Percentiles rank a stretch among this genome's conserved stretches.
phyloP scores from a whole-genome alignment of 2,329 filamentous ascomycete genomes.

The Onygena corvina region DNA sequence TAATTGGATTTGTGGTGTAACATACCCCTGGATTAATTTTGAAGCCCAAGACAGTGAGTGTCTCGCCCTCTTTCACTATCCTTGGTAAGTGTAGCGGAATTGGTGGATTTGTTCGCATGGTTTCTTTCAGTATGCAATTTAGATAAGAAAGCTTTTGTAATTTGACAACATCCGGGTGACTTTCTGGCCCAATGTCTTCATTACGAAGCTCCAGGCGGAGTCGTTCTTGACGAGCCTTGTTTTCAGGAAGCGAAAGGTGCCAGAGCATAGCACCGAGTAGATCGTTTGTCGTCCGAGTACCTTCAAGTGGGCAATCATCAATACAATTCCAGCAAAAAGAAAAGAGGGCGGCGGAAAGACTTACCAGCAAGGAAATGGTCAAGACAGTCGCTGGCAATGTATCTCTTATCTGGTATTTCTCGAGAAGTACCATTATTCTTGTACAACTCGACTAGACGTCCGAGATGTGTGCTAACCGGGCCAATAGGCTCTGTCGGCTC shows the following conservation, averaged over 20 bases:
- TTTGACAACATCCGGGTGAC: constrained; percentile 5
- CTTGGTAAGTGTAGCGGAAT: constrained; percentile 32
- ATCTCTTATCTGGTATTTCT: constrained; percentile 12
- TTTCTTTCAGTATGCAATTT: constrained; percentile 34
- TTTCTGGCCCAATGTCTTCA: constrained; percentile 3
- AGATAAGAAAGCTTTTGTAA: constrained; percentile 21
- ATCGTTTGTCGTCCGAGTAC: constrained; percentile 12
- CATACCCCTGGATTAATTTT: constrained; percentile 15
- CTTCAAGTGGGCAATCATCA: constrained; percentile 6
- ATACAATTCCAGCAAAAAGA: background rate
- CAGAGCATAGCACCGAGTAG: constrained; percentile 14
- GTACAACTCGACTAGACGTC: constrained; percentile 12
- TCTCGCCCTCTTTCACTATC: constrained; percentile 19
- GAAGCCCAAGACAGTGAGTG: constrained; percentile 13
- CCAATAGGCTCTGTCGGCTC: background rate
- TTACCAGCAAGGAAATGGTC: constrained; percentile 16
- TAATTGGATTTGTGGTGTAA: background rate
- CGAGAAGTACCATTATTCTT: constrained; percentile 11
- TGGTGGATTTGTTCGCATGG: constrained; percentile 33
- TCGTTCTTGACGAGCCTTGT: constrained; percentile 11
- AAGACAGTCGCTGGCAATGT: constrained; percentile 16
- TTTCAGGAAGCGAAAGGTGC: constrained; percentile 16
- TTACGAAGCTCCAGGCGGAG: constrained; percentile 15
- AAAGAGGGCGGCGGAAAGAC: background rate
- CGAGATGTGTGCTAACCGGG: constrained; percentile 11